Evolutionary conservation across 1,284 basidiomycete genomes (phyloP).

Genomic region (Boletus calvinii): DNA sequence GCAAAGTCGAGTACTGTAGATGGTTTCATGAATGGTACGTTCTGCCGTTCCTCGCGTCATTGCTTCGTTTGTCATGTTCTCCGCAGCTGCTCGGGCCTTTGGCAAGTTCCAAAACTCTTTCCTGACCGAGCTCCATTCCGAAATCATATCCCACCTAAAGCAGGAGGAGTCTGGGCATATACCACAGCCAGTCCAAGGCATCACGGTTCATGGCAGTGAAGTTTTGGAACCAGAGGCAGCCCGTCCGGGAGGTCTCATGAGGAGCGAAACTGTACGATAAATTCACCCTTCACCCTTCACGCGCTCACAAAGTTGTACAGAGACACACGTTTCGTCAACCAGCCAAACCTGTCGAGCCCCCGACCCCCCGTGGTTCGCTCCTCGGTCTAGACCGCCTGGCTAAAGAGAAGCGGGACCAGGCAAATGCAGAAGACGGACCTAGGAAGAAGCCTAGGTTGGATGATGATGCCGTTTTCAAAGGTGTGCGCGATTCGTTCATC

Average conservation of each 20-base stretch:
- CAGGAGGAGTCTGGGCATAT: slow-evolving; percentile 54
- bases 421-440: slow-evolving; percentile 43
- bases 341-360: slow-evolving; percentile 66
- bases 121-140: slow-evolving; percentile 49
- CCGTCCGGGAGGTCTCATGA: slow-evolving; percentile 75
- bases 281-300: background rate
- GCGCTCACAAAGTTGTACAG: slow-evolving; percentile 30
- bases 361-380: slow-evolving; percentile 70
- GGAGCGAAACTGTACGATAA: slow-evolving; percentile 59
- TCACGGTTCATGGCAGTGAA: slow-evolving; percentile 78
- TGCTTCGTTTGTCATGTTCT: background rate
- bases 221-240: slow-evolving; percentile 76
- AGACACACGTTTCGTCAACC: slow-evolving; percentile 78
- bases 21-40: background rate
- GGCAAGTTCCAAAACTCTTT: slow-evolving; percentile 79
- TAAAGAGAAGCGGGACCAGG: slow-evolving; percentile 77
- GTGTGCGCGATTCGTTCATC: slow-evolving; percentile 40
- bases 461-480: slow-evolving; percentile 79
- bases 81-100: slow-evolving; percentile 69
- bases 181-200: slow-evolving; percentile 64
- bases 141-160: slow-evolving; percentile 61
- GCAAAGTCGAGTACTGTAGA: background rate
- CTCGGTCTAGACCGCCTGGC: slow-evolving; percentile 88
- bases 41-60: background rate
- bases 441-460: slow-evolving; percentile 69